A percentile compares a stretch with the other conserved stretches of the same genome.
phyloP scores from a whole-genome alignment of 1,284 basidiomycete species.

The Salmacisia buchloeana region DNA sequence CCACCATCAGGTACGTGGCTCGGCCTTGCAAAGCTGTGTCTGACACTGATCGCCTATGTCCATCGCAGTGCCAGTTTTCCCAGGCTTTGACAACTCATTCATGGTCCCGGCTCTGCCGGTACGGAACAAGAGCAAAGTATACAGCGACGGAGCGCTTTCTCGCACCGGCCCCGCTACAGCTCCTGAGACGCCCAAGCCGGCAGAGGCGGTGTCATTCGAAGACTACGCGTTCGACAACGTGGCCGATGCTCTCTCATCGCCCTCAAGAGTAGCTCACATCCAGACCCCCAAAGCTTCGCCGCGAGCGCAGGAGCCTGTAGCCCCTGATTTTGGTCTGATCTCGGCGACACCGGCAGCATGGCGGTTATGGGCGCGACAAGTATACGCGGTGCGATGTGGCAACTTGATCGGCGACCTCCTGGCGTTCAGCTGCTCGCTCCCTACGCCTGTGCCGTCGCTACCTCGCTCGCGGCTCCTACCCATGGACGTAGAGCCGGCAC shows the following conservation, averaged over 20 bases:
- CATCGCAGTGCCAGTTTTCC: no score
- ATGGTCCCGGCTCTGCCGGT: neutral
- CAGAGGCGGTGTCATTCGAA: neutral
- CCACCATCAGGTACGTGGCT: neutral
- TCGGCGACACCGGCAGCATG: neutral
- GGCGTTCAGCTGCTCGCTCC: neutral
- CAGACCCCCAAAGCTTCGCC: neutral
- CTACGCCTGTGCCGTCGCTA: neutral
- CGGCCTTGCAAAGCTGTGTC: neutral
- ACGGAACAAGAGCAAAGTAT: neutral
- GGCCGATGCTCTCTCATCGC: neutral
- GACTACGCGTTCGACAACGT: neutral
- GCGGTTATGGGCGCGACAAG: neutral
- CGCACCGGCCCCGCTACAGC: neutral
- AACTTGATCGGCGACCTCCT: neutral
- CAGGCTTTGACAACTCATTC: slow-evolving; percentile 4
- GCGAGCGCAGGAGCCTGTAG: neutral
- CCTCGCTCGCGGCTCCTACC: neutral
- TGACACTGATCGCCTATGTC: no score
- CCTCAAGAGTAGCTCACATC: neutral
- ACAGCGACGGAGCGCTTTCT: no score
- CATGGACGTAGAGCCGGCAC: neutral
- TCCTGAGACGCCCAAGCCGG: neutral
- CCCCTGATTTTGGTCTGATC: neutral
- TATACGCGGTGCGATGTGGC: neutral